These are phyloP conservation scores for Corniculantispora saksenae DNA, from an alignment of 2,329 filamentous ascomycete genomes.

Conservation along the genomic window DNA sequence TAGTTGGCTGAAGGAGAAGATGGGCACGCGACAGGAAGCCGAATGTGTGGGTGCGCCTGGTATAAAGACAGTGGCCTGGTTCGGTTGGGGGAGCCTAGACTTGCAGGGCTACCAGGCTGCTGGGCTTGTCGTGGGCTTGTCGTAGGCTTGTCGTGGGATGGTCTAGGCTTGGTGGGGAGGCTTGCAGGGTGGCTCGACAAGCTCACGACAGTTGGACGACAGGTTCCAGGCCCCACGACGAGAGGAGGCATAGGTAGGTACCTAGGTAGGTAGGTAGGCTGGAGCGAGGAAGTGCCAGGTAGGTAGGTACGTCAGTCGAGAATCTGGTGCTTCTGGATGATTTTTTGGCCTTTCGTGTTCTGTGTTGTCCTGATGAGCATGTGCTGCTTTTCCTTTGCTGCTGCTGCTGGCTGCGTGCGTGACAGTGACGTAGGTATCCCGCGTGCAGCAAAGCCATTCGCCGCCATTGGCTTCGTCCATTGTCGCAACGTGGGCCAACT, in stretches of 20 bases:
- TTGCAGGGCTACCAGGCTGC: not conserved
- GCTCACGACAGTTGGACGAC: slow-evolving; percentile 1
- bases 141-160: slow-evolving; percentile 6
- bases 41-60: slow-evolving; percentile 9
- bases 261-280: too few relatives aligned
- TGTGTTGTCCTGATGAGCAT: too few relatives aligned
- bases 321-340: too few relatives aligned
- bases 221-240: not conserved
- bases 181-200: not conserved
- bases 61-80: not conserved
- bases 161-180: slow-evolving; percentile 9
- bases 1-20: not conserved
- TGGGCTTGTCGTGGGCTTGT: not conserved
- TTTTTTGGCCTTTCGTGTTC: too few relatives aligned
- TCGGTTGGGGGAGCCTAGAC: too few relatives aligned
- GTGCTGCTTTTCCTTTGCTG: not conserved
- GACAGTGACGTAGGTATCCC: not conserved
- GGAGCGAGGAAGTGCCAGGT: too few relatives aligned
- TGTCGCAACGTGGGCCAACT: not conserved
- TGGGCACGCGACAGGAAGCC: slow-evolving; percentile 15
- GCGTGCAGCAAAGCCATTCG: not conserved
- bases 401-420: too few relatives aligned
- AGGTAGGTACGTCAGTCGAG: too few relatives aligned
- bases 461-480: not conserved
- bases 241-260: not conserved